phyloP scores from a whole-genome alignment of 2,329 filamentous ascomycete genomes.

The Ophiobolus disseminans region DNA sequence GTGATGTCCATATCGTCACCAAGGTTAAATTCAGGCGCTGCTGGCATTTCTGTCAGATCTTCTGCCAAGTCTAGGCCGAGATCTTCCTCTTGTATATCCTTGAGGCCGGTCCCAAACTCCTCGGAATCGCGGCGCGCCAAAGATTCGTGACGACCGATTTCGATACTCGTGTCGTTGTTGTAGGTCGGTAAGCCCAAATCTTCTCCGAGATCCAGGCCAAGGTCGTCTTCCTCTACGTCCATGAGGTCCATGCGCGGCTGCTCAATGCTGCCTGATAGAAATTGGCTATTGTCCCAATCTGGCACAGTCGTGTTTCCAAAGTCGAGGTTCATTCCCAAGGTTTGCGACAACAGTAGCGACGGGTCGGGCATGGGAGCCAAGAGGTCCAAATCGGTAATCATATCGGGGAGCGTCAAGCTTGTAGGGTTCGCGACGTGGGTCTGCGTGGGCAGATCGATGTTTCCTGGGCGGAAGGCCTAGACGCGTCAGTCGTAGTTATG shows the following conservation, averaged over 20 bases:
- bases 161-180: constrained; percentile 68
- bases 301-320: constrained; percentile 53
- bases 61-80: constrained; percentile 54
- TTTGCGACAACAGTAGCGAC: constrained; percentile 78
- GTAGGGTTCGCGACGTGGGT: constrained; percentile 82
- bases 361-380: constrained; percentile 81
- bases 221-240: constrained; percentile 49
- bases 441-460: constrained; percentile 87
- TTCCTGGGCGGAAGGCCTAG: constrained; percentile 89
- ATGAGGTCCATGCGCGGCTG: constrained; percentile 59
- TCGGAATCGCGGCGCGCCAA: constrained; percentile 55
- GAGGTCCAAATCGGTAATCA: constrained; percentile 90
- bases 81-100: constrained; percentile 61
- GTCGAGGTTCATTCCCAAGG: constrained; percentile 57
- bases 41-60: constrained; percentile 32
- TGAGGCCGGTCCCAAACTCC: constrained; percentile 52
- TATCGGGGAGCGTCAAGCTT: constrained; percentile 87
- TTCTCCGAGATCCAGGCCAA: constrained; percentile 71
- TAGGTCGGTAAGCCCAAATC: constrained; percentile 36
- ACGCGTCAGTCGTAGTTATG: constrained; percentile 21
- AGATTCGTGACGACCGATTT: constrained; percentile 88
- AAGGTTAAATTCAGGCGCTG: constrained; percentile 32
- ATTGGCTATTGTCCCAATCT: constrained; percentile 74
- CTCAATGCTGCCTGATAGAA: constrained; percentile 72
- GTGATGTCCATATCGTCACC: constrained; percentile 50